Percentiles rank a stretch among this genome's conserved stretches.
These are phyloP conservation scores for Trichoderma polysporum DNA, from an alignment of 2,329 filamentous ascomycete genomes.

Conservation along the genomic window DNA sequence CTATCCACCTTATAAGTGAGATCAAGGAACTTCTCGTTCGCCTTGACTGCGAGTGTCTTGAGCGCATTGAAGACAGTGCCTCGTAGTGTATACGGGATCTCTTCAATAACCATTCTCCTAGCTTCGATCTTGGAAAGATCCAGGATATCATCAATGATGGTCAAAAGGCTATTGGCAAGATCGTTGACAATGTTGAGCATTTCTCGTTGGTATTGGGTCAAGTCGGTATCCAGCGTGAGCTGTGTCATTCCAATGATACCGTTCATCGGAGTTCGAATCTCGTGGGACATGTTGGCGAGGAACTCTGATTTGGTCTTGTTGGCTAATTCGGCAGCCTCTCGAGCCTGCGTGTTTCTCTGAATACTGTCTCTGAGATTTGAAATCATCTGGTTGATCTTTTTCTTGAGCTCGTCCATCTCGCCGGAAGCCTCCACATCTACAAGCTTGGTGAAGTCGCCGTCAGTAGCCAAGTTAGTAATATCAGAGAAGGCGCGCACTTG, in stretches of 20 bases:
- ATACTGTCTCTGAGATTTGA: slow-evolving; percentile 94
- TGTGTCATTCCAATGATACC: slow-evolving; percentile 98
- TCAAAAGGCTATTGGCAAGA: slow-evolving; percentile 90
- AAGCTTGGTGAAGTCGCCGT: slow-evolving; percentile 94
- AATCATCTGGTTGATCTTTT: slow-evolving; percentile 99
- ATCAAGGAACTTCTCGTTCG: slow-evolving; percentile 91
- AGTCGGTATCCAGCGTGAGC: slow-evolving; percentile 88
- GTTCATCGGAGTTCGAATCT: slow-evolving; percentile 96
- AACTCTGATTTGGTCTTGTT: slow-evolving; percentile 99
- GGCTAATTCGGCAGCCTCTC: slow-evolving; percentile 92
- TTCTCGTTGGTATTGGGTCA: slow-evolving; percentile 93
- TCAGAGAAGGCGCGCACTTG: slow-evolving; percentile 98
- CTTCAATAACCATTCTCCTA: slow-evolving; percentile 96
- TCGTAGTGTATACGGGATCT: slow-evolving; percentile 91
- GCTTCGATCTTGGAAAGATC: slow-evolving; percentile 85
- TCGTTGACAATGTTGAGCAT: slow-evolving; percentile 99
- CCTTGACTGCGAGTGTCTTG: slow-evolving; percentile 95
- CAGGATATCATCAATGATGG: slow-evolving; percentile 87
- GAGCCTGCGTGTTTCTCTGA: slow-evolving; percentile 90
- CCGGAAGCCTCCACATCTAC: slow-evolving; percentile 97
- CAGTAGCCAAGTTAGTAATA: slow-evolving; percentile 95
- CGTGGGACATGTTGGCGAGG: slow-evolving; percentile 97
- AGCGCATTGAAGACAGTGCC: slow-evolving; percentile 96
- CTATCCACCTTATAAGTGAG: slow-evolving; percentile 92
- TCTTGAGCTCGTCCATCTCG: slow-evolving; percentile 98